These are phyloP conservation scores for Phytopythium boreale DNA, from an alignment of 352 stramenopile genomes.

Conservation along the genomic window DNA sequence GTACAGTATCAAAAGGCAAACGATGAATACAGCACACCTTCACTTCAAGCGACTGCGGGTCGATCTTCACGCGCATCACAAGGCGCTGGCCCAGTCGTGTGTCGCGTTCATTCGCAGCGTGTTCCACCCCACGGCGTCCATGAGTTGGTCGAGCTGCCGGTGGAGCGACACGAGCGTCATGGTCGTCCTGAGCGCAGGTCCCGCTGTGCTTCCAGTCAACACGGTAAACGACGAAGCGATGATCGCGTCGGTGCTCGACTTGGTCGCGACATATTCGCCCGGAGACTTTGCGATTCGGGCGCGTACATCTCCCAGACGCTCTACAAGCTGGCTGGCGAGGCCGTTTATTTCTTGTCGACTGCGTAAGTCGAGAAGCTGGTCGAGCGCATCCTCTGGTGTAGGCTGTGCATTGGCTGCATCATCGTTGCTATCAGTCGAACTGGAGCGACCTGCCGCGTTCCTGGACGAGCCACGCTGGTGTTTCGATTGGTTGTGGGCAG, in stretches of 20 bases:
- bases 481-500: neutral
- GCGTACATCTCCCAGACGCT: neutral
- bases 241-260: neutral
- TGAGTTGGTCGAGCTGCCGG: neutral
- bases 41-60: too few species aligned
- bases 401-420: neutral
- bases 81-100: neutral
- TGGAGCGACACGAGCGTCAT: neutral
- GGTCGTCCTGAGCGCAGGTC: neutral
- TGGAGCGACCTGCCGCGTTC: neutral
- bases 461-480: neutral
- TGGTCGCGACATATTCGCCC: neutral
- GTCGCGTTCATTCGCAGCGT: too few species aligned
- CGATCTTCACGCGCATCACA: too few species aligned
- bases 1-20: too few species aligned
- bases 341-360: neutral
- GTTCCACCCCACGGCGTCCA: neutral
- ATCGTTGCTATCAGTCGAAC: neutral
- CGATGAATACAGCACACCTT: too few species aligned
- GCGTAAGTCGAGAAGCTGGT: neutral
- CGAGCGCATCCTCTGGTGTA: neutral
- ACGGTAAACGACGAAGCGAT: neutral
- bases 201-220: neutral
- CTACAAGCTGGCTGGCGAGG: neutral
- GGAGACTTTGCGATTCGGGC: neutral